These are phyloP conservation scores for Ophiostoma tasmaniense DNA, from an alignment of 2,329 filamentous ascomycete species.

Conservation along the genomic window DNA sequence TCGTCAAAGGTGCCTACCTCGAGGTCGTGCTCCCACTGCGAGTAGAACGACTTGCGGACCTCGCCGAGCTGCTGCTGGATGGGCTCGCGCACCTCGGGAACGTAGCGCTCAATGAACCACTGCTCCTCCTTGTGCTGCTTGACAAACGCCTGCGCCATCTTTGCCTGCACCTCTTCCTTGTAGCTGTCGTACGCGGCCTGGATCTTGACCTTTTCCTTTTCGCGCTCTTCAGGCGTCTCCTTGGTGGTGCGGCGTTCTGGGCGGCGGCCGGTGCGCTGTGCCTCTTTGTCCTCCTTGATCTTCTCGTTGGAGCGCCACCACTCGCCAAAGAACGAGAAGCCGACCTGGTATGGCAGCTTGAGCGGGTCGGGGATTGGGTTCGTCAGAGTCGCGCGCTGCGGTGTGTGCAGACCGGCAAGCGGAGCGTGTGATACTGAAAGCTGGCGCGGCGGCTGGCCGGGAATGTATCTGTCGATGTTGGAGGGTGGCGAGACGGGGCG, in stretches of 20 bases:
- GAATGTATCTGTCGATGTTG: constrained; percentile 79
- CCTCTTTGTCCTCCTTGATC: constrained; percentile 74
- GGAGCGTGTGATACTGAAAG: constrained; percentile 47
- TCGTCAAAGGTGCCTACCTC: constrained; percentile 83
- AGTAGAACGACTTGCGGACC: constrained; percentile 69
- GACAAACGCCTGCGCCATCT: constrained; percentile 85
- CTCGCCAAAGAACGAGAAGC: constrained; percentile 77
- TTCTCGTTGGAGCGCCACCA: constrained; percentile 80
- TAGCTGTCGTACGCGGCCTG: constrained; percentile 61
- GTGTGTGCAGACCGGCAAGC: constrained; percentile 55
- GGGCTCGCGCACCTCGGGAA: constrained; percentile 68
- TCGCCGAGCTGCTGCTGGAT: constrained; percentile 70
- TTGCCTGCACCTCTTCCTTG: constrained; percentile 60
- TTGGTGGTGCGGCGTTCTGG: constrained; percentile 56
- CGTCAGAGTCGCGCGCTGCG: constrained; percentile 40
- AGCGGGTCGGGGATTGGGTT: constrained; percentile 68
- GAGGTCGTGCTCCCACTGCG: constrained; percentile 82
- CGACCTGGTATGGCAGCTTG: constrained; percentile 68
- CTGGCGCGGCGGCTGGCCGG: constrained; percentile 51
- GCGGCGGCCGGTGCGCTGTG: constrained; percentile 58
- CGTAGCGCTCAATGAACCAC: constrained; percentile 95
- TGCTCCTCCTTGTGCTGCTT: constrained; percentile 89
- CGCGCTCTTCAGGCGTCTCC: constrained; percentile 63
- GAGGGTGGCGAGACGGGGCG: constrained; percentile 54
- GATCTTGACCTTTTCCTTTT: constrained; percentile 70